A percentile compares a stretch with the other conserved stretches of the same genome.
Conservation (phyloP, 169 alveolate species). For the Eimeria sp. region DNA sequence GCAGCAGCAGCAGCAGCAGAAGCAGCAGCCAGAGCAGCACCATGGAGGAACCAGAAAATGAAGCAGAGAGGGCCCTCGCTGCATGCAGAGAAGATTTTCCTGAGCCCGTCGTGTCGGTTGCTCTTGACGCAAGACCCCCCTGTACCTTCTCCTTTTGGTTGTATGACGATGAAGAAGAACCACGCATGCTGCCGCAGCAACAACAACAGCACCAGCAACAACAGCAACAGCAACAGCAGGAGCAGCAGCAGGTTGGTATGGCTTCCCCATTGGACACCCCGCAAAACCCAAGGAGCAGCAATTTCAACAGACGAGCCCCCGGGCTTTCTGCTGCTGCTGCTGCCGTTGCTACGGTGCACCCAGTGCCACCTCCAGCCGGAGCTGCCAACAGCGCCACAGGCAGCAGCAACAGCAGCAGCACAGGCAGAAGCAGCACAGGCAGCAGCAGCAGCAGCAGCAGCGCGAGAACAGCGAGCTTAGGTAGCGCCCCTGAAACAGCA, state of each 20-base stretch:
- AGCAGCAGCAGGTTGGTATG: neutral
- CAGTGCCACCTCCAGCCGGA: slow-evolving; percentile 40
- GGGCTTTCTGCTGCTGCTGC: neutral
- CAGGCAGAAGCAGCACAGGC: neutral
- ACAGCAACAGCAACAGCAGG: slow-evolving; percentile 15
- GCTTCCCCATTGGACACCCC: slow-evolving; percentile 18
- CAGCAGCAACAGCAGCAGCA: slow-evolving; percentile 33
- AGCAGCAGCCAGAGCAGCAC: slow-evolving; percentile 41
- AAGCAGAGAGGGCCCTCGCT: neutral
- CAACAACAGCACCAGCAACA: slow-evolving; percentile 33
- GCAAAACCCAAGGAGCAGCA: slow-evolving; percentile 8
- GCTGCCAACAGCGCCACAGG: neutral
- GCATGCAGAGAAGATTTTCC: slow-evolving; percentile 47
- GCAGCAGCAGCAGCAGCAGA: slow-evolving; percentile 53
- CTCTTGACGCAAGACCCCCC: slow-evolving; percentile 84
- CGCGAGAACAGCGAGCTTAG: slow-evolving; percentile 11
- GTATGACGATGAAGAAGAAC: slow-evolving; percentile 76
- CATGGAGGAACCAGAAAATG: neutral
- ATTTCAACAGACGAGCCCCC: neutral
- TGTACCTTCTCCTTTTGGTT: slow-evolving; percentile 85
- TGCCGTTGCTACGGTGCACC: neutral
- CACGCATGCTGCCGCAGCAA: slow-evolving; percentile 4
- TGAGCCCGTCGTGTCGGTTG: slow-evolving; percentile 75
- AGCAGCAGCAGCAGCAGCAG: slow-evolving; percentile 51
- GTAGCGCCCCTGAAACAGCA: slow-evolving; percentile 40